Evolutionary conservation across 2,329 filamentous ascomycete genomes (phyloP), one percentile per base, ranked within the genome.

Genomic region (Malbranchea cinnamomea): DNA sequence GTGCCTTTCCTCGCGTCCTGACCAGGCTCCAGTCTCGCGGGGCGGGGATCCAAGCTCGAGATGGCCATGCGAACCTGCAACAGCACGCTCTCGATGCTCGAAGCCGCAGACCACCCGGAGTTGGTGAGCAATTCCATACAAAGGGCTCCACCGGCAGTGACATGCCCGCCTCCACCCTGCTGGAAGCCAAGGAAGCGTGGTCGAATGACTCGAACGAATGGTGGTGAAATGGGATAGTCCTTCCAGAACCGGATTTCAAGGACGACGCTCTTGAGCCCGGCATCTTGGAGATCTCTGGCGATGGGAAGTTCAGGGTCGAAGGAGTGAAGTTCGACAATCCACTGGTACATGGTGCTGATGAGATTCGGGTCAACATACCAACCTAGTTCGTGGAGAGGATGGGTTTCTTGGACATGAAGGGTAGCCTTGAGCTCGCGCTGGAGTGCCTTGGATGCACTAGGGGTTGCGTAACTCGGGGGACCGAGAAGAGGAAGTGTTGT

Each of bases 271-370:
- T 62, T 68, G 33, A 78, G 42, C 0, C 61, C 63, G 1, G 59
- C 62, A 2, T 49, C 43, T 48, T 74, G 71, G 71, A 93, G 82
- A 46, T 93, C 84, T 31, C 67, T 48, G 0, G 78, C 74, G 1
- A 94, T 60, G 1, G 78, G 80, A 0, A 89, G 62, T 2, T 57
- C 49, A 0, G 57, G 39, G 14, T 83, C 76, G 44, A 93, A 92
- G 24, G 76, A 81, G 50, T 93, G 85, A 1, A 94, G 60, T 50
- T 93, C 80, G 4, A 91, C 74, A 35, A 92, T 83, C 84, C 84
- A 92, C 45, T 91, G 83, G 45, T 89, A 93, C 37, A 84, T 64
- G 44, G 85, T 91, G 13, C 59, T 67, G 21, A 85, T 60, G 28
- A 70, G 67, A 4, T 62, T 59, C 9, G 65, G 56, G 44, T 91